Percentiles rank a stretch among this genome's conserved stretches.
These are phyloP conservation scores for Puccinia hordei DNA, from an alignment of 1,284 basidiomycete genomes.

Conservation along the genomic window DNA sequence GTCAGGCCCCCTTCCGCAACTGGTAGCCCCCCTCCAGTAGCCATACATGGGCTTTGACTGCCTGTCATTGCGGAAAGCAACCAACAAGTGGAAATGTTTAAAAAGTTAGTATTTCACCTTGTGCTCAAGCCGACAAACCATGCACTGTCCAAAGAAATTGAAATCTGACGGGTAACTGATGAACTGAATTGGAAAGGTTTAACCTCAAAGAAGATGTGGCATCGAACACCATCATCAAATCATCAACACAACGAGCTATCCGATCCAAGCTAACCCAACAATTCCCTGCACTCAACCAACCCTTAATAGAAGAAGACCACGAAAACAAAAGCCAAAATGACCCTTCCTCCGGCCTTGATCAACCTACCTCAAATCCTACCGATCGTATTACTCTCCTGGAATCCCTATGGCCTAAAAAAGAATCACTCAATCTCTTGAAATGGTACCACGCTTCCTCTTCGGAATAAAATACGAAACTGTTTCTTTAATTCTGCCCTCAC, in stretches of 20 bases:
- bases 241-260: constrained; percentile 88
- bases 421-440: constrained; percentile 85
- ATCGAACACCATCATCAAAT: constrained; percentile 90
- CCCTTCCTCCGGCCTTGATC: constrained; percentile 56
- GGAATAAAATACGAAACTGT: not conserved
- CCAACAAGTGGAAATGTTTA: constrained; percentile 17
- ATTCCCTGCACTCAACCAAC: constrained; percentile 69
- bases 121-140: not conserved
- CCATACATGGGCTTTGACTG: not conserved
- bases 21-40: not conserved
- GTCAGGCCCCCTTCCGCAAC: not conserved
- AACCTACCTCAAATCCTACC: no score
- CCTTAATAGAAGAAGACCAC: constrained; percentile 56
- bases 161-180: not conserved
- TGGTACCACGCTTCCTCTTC: constrained; percentile 68
- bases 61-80: not conserved
- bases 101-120: constrained; percentile 22
- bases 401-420: constrained; percentile 97
- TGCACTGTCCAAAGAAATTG: not conserved
- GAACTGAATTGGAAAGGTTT: constrained; percentile 67
- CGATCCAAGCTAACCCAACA: constrained; percentile 78
- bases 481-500: not conserved
- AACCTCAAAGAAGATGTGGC: constrained; percentile 81
- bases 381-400: constrained; percentile 71
- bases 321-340: constrained; percentile 53